Percentiles rank a stretch among this genome's conserved stretches.
These are phyloP conservation scores for Arabidopsis hybrid DNA, from an alignment of 441 rosid genomes.

Conservation along the genomic window DNA sequence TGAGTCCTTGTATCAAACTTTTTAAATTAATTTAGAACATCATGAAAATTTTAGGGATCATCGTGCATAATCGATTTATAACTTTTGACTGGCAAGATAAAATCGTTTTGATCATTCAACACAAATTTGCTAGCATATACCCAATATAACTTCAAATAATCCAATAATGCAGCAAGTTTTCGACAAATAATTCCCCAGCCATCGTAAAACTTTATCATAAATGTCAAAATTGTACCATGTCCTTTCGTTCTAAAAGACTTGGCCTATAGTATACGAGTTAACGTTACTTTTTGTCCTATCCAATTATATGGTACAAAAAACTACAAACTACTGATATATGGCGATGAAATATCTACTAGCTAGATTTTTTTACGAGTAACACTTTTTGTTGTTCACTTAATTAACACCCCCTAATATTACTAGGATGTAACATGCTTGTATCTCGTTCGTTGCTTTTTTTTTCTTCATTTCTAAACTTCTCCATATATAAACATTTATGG, in stretches of 20 bases:
- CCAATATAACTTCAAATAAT: conserved; percentile 5
- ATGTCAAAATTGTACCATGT: conserved; percentile 46
- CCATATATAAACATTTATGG: background rate
- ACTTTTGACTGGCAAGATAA: conserved; percentile 2
- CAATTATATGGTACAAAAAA: conserved; percentile 31
- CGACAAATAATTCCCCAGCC: conserved; percentile 9
- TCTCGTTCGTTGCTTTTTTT: conserved; percentile 5
- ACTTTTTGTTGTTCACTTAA: background rate
- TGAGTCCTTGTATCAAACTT: background rate
- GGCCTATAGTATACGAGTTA: conserved; percentile 29
- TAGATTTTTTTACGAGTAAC: background rate
- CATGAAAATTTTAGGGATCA: too few species aligned
- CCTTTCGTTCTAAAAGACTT: conserved; percentile 36
- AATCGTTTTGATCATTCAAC: conserved; percentile 1
- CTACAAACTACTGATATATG: conserved; percentile 24
- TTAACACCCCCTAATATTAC: background rate
- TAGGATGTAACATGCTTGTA: conserved; percentile 1
- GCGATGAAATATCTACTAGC: conserved; percentile 15
- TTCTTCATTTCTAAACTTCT: background rate
- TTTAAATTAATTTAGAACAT: background rate
- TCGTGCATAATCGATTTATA: background rate
- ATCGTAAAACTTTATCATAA: conserved; percentile 36
- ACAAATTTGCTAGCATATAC: conserved; percentile 4
- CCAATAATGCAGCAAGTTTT: conserved; percentile 19
- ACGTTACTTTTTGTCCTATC: conserved; percentile 24